Evolutionary conservation across 179 eudicot genomes (phyloP).

Genomic region (Corrigiola litoralis): DNA sequence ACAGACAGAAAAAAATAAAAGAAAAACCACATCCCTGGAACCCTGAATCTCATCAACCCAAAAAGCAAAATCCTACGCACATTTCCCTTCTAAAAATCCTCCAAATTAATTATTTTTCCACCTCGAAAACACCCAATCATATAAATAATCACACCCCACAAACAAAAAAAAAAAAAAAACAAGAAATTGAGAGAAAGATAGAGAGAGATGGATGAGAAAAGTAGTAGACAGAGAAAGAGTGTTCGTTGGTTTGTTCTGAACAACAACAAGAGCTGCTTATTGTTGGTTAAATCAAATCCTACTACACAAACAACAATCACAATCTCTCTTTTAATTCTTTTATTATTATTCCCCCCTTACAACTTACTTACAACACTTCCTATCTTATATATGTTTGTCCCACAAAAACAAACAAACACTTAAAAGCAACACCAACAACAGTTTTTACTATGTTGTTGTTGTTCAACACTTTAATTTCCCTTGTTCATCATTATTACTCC

Average conservation of each 20-base stretch:
- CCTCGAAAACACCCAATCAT: too few relatives aligned
- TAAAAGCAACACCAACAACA: background rate
- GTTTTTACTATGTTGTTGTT: background rate
- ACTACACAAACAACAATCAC: slow-evolving; percentile 13
- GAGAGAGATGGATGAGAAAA: slow-evolving; percentile 28
- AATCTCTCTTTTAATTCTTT: slow-evolving; percentile 12
- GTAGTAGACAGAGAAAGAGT: slow-evolving; percentile 39
- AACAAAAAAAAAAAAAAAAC: slow-evolving; percentile 6
- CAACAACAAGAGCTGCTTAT: too few relatives aligned
- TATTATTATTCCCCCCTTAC: too few relatives aligned
- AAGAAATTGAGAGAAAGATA: slow-evolving; percentile 7
- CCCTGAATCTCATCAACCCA: too few relatives aligned
- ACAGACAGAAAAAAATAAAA: too few relatives aligned
- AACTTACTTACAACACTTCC: slow-evolving; percentile 5
- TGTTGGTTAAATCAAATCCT: slow-evolving; percentile 15
- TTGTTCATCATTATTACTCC: slow-evolving; percentile 3
- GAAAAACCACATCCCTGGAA: too few relatives aligned
- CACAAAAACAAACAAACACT: background rate
- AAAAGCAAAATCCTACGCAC: too few relatives aligned
- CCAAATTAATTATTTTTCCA: too few relatives aligned
- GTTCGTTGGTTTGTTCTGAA: slow-evolving; percentile 42
- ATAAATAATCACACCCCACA: too few relatives aligned
- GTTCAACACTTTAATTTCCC: slow-evolving; percentile 8
- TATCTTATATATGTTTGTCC: background rate
- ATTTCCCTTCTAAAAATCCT: too few relatives aligned